Conservation (phyloP, 768 basidiomycete genomes). For the Panus rudis region DNA sequence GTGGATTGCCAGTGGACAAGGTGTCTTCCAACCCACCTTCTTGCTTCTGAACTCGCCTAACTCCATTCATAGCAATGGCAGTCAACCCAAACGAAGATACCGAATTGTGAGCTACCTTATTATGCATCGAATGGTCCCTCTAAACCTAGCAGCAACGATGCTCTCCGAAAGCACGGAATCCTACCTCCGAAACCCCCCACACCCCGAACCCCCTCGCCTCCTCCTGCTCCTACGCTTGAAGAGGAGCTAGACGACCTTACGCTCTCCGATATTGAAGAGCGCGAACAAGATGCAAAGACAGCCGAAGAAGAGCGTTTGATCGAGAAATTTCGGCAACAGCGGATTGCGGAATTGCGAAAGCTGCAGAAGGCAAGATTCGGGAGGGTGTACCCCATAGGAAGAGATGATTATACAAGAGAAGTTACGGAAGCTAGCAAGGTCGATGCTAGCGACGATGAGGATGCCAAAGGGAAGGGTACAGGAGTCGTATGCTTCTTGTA, state of each 20-base stretch:
- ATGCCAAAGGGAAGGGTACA: conserved; percentile 64
- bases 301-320: conserved; percentile 73
- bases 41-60: too few species aligned
- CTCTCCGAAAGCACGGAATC: conserved; percentile 87
- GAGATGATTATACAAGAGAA: conserved; percentile 92
- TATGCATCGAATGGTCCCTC: conserved; percentile 7
- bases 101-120: conserved; percentile 68
- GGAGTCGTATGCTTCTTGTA: conserved; percentile 93
- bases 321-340: conserved; percentile 55
- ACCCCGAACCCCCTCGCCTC: conserved; percentile 75
- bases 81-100: conserved; percentile 89
- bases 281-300: conserved; percentile 67
- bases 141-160: conserved; percentile 69
- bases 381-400: conserved; percentile 76
- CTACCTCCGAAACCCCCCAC: conserved; percentile 66
- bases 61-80: too few species aligned
- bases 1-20: too few species aligned
- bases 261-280: conserved; percentile 53
- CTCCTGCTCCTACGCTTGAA: conserved; percentile 65
- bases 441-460: conserved; percentile 56
- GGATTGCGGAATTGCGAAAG: conserved; percentile 54
- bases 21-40: too few species aligned
- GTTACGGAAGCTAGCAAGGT: conserved; percentile 88
- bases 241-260: conserved; percentile 62
- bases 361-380: conserved; percentile 70